Base-by-base conservation (phyloP, 2,329 filamentous ascomycete genomes). In the Penicillium sp. region DNA sequence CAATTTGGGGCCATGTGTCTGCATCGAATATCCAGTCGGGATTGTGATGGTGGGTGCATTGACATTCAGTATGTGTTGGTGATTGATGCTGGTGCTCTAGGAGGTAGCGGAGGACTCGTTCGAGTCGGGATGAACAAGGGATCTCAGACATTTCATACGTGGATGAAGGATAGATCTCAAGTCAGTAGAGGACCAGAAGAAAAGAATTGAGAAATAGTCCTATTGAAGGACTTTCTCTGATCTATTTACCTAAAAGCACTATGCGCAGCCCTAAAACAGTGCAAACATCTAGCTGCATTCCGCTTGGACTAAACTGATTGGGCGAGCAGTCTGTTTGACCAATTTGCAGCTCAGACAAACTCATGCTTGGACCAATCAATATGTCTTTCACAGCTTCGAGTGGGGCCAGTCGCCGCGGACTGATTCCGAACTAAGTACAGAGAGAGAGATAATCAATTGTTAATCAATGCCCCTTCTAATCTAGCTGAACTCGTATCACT, bases 81-180 rank as follows among this genome's bases (percentile, higher is more conserved):
- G 45, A 26, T 3, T 48, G 45, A 10, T 16, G 45, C 6, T 48
- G 45, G 45, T 48, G 6, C 16, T 48, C 19, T 16, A 48, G 2
- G 45, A 48, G 45, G 45, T 48, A 48, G 5, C 45, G 26, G 45
- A 48, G 45, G 45, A 48, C 45, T 48, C 45, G 28, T 48, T 48
- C 45, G 14, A 48, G 45, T 48, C 45, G 45, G 45, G 26, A 30
- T 30, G 45, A 48, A 48, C 2, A 4, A 2, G 45, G 14, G 14
- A 48, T 30, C 2, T n/a, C 45, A 4, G 45, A 6, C 45, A 48
- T 46, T 10, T 7, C 13, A 5, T 13, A 13, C 13, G 3, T 19
- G 6, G 8, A 28, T 26, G 11, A 26, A 46, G 22, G 16, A 6
- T 16, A 28, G 14, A 16, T 46, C 7, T 22, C 16, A 26, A 16